phyloP scores from a whole-genome alignment of 2,329 filamentous ascomycete species.

The Aureobasidium pullulans region DNA sequence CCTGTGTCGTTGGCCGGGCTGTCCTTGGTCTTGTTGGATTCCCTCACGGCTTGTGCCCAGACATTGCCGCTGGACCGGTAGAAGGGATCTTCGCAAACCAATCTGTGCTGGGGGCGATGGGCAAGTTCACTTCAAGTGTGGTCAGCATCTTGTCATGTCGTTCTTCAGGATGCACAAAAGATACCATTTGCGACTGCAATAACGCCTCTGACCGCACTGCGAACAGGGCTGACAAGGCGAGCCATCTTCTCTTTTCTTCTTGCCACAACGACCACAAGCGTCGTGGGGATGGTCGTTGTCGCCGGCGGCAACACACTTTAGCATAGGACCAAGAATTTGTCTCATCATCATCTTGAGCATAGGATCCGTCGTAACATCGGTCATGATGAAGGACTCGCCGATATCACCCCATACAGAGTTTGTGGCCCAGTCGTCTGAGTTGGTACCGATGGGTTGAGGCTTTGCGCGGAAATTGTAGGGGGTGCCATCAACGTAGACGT shows the following conservation, averaged over 20 bases:
- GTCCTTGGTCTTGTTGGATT: not conserved
- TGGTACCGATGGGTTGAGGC: not conserved
- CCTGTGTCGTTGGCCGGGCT: not conserved
- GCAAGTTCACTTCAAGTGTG: not conserved
- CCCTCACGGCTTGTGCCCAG: not conserved
- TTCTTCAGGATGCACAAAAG: not conserved
- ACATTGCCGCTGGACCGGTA: not conserved
- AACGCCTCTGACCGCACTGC: not conserved
- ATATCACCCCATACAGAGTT: not conserved
- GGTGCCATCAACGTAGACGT: not conserved
- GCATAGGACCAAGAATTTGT: not conserved
- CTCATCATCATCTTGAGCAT: not conserved
- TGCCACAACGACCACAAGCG: constrained; percentile 2
- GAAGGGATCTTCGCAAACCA: not conserved
- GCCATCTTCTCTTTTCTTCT: not conserved
- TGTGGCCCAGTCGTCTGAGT: not conserved
- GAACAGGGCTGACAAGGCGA: not conserved
- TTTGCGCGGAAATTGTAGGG: not conserved
- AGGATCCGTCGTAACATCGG: not conserved
- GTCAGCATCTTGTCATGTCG: not conserved
- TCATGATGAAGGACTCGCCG: not conserved
- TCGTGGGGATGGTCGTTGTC: not conserved
- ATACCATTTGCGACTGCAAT: constrained; percentile 2
- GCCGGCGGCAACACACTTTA: not conserved
- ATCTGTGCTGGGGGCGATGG: not conserved